Evolutionary conservation across 495 filamentous ascomycete species (phyloP).

Genomic region (Penicillium paradoxum): DNA sequence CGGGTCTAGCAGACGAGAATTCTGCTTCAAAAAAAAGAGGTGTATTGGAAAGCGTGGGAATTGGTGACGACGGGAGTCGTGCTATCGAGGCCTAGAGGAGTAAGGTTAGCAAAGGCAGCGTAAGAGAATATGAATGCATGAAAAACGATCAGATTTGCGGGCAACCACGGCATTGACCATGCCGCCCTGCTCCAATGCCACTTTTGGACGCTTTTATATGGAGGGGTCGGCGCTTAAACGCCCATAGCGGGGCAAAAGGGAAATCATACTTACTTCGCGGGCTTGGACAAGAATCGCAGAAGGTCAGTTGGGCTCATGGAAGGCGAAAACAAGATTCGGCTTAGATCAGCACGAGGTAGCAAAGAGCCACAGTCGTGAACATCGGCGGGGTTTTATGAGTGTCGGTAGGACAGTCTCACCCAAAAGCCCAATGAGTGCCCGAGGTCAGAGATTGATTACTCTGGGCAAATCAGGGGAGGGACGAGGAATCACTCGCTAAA

Average conservation of each 20-base stretch:
- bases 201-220: neutral
- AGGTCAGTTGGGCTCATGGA: constrained; percentile 92
- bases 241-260: neutral
- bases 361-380: constrained; percentile 34
- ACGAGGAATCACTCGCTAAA: constrained; percentile 6
- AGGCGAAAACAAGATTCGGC: constrained; percentile 36
- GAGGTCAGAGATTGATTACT: constrained; percentile 16
- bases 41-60: constrained; percentile 10
- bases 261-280: constrained; percentile 71
- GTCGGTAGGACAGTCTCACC: constrained; percentile 12
- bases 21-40: constrained; percentile 47
- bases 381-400: constrained; percentile 27
- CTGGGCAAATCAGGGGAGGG: neutral
- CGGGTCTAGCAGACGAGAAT: constrained; percentile 87
- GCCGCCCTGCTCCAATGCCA: neutral
- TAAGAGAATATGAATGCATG: neutral
- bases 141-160: neutral
- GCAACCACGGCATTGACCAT: neutral
- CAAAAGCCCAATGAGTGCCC: constrained; percentile 20
- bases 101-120: constrained; percentile 8
- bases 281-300: constrained; percentile 91
- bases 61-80: constrained; percentile 34
- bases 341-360: constrained; percentile 38
- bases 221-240: neutral
- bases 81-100: constrained; percentile 81